phyloP scores from a whole-genome alignment of 2,329 filamentous ascomycete species.

The Paracorniculantispora psalliotae region DNA sequence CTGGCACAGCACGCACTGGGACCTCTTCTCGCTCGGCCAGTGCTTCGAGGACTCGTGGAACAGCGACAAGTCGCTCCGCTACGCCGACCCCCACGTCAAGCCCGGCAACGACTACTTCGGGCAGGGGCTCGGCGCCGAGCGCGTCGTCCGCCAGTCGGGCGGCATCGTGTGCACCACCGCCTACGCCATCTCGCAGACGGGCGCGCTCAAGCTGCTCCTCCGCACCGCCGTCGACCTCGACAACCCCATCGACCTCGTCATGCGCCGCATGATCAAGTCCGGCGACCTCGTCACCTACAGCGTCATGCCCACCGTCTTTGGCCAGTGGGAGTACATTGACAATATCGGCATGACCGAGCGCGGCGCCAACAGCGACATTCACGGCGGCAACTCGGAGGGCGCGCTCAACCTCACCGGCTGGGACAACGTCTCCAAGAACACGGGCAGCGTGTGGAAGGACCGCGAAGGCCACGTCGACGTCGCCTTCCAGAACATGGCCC shows the following conservation, averaged over 20 bases:
- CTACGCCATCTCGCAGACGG: conserved; percentile 24
- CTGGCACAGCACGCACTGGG: conserved; percentile 14
- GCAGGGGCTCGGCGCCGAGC: conserved; percentile 17
- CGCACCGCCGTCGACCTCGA: conserved; percentile 20
- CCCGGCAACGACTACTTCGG: conserved; percentile 18
- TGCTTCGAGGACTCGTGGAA: conserved; percentile 1
- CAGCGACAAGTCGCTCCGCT: conserved; percentile 14
- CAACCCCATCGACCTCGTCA: conserved; percentile 23
- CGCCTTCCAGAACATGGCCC: conserved; percentile 11
- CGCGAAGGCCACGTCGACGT: neutral
- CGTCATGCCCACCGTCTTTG: conserved; percentile 22
- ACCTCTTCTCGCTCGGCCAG: conserved; percentile 12
- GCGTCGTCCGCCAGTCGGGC: conserved; percentile 21
- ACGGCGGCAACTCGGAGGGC: conserved; percentile 16
- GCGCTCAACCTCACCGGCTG: conserved; percentile 6
- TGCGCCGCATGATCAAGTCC: conserved; percentile 19
- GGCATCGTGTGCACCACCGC: conserved; percentile 23
- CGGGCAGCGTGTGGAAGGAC: conserved; percentile 8
- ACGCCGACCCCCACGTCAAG: conserved; percentile 17
- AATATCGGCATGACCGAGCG: conserved; percentile 21
- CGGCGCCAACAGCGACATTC: conserved; percentile 21
- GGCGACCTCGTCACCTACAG: conserved; percentile 21
- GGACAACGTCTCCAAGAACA: neutral
- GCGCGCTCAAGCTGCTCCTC: conserved; percentile 24
- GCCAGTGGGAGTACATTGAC: conserved; percentile 22